Evolutionary conservation across 2,329 filamentous ascomycete species (phyloP).

Genomic region (Emergomyces pasteurianus): DNA sequence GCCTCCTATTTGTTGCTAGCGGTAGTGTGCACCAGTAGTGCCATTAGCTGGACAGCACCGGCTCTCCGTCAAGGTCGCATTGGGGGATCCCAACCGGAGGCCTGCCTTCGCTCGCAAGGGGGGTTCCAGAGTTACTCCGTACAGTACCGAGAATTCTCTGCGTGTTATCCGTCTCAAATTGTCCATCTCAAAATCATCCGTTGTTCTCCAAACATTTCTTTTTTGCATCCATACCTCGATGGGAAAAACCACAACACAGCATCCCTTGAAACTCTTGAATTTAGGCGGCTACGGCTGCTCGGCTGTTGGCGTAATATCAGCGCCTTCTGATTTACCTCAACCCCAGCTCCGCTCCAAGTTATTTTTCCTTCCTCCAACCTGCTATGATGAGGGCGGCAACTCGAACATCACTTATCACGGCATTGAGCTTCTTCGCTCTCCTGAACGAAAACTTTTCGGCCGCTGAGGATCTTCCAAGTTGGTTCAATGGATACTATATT

Average conservation of each 20-base stretch:
- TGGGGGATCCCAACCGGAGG: too few species aligned
- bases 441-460: neutral
- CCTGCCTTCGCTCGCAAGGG: too few species aligned
- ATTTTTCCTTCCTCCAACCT: neutral
- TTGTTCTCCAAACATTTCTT: neutral
- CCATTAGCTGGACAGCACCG: too few species aligned
- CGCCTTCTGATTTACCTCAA: neutral
- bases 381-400: neutral
- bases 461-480: neutral
- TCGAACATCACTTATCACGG: neutral
- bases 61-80: too few species aligned
- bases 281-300: neutral
- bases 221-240: neutral
- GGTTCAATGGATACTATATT: slow-evolving; percentile 4
- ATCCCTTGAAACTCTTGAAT: neutral
- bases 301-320: neutral
- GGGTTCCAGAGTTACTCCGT: too few species aligned
- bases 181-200: neutral
- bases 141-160: neutral
- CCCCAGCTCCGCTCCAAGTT: neutral
- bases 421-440: neutral
- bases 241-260: neutral
- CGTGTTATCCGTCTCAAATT: neutral
- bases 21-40: too few species aligned
- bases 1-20: too few species aligned